Base-by-base conservation (phyloP, 257 asterid genomes). In the Gynochthodes officinalis region DNA sequence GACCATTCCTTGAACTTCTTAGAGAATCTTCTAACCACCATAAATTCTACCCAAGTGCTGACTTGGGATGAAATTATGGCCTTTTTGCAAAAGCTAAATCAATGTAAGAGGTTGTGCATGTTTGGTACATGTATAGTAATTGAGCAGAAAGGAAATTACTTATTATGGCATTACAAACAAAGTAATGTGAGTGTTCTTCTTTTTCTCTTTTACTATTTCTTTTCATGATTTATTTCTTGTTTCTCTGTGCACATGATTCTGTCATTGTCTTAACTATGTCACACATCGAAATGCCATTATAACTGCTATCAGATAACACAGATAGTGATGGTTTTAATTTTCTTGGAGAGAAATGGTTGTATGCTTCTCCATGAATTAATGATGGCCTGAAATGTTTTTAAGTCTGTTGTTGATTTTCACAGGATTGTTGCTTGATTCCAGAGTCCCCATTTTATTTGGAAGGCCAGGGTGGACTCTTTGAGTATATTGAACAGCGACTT, bases 391-490 rank as follows among this genome's bases (percentile, higher is more conserved):
- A 58, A n/a, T n/a, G n/a, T n/a, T n/a, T n/a, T 78, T 78, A 72
- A 79, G 74, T 58, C 74, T 40, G 69, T 42, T 75, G 70, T 77
- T 72, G 32, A 70, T 85, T 81, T 77, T 82, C 63, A 67, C 90
- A 93, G 98, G 98, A 93, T 73, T 91, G 97, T 79, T 93, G 98
- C 86, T 80, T 93, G 82, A 86, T 93, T 82, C 98, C 96, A 15
- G 98, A 93, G 87, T 89, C 98, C n/a, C 89, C 96, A 49, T 93
- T 93, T 82, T 93, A 83, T 78, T 73, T 91, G 74, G 98, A 93
- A 82, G 98, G 98, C 58, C 88, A 70, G 40, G 98, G 96, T 50
- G 97, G 98, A 44, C 90, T 93, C 64, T 91, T 82, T 83, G 96
- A 89, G 77, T 93, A 84, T 84, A 77, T 91, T 76, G 97, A 89